Evolutionary conservation across 164 flowering plant species (phyloP).

Genomic region (Pachysandra terminalis): DNA sequence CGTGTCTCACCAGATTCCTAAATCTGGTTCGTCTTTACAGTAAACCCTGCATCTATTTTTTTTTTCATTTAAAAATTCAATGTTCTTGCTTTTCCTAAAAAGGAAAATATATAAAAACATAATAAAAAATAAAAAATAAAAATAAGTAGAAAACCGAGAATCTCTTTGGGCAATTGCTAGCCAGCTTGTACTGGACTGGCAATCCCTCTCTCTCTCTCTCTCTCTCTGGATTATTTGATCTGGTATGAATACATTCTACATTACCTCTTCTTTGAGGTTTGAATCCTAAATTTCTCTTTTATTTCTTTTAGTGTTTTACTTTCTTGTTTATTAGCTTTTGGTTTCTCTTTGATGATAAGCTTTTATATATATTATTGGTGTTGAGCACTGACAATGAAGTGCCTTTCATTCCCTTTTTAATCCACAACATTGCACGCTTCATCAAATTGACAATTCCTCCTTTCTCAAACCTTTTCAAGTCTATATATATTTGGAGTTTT

Average conservation of each 20-base stretch:
- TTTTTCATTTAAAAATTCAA: too few relatives aligned
- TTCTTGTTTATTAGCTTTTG: neutral
- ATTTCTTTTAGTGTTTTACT: neutral
- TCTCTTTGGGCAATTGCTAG: conserved; percentile 13
- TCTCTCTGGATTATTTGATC: neutral
- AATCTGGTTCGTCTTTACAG: too few relatives aligned
- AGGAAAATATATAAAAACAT: neutral
- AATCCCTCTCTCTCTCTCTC: too few relatives aligned
- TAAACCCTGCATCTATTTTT: too few relatives aligned
- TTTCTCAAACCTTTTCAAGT: conserved; percentile 21
- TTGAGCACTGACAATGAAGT: conserved; percentile 26
- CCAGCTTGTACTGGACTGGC: conserved; percentile 30
- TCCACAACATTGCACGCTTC: conserved; percentile 29
- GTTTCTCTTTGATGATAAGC: conserved; percentile 5
- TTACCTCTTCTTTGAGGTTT: conserved; percentile 13
- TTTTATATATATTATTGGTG: conserved; percentile 5
- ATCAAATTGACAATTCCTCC: conserved; percentile 29
- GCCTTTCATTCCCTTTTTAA: conserved; percentile 20
- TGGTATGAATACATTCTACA: conserved; percentile 8
- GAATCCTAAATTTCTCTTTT: conserved; percentile 12
- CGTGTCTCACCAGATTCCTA: too few relatives aligned
- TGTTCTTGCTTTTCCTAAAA: too few relatives aligned
- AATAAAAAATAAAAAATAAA: neutral
- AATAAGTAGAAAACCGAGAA: conserved; percentile 15
- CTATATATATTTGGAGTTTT: conserved; percentile 32